A percentile compares a stretch with the other conserved stretches of the same genome.
These are phyloP conservation scores for Ogataea hybrid DNA, from an alignment of 1,139 yeast genomes.

Conservation along the genomic window DNA sequence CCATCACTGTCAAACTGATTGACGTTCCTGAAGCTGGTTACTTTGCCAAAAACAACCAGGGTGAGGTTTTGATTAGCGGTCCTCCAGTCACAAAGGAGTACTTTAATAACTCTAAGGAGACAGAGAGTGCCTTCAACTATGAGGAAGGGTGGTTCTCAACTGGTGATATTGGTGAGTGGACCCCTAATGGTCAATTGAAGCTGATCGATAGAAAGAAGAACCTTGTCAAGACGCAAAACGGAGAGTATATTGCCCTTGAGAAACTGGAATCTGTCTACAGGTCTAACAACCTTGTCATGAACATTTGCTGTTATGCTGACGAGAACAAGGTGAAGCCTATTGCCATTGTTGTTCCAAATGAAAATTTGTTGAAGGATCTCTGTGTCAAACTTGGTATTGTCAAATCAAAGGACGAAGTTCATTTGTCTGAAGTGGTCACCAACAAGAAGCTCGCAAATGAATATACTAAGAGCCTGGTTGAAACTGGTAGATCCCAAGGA, in stretches of 20 bases:
- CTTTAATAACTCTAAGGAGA: slow-evolving; percentile 81
- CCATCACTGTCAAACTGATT: slow-evolving; percentile 83
- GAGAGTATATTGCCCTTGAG: slow-evolving; percentile 97
- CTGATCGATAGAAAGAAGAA: slow-evolving; percentile 96
- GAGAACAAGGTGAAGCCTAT: slow-evolving; percentile 82
- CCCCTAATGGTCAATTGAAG: slow-evolving; percentile 70
- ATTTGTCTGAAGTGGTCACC: slow-evolving; percentile 48
- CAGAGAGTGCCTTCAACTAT: slow-evolving; percentile 67
- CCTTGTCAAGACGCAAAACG: slow-evolving; percentile 91
- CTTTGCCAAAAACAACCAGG: slow-evolving; percentile 86
- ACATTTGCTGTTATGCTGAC: slow-evolving; percentile 94
- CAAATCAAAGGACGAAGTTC: slow-evolving; percentile 44
- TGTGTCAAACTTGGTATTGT: slow-evolving; percentile 53
- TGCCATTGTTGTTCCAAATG: slow-evolving; percentile 86
- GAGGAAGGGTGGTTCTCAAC: slow-evolving; percentile 94
- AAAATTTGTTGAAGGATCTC: slow-evolving; percentile 58
- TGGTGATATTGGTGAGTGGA: slow-evolving; percentile 98
- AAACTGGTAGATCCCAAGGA: slow-evolving; percentile 80
- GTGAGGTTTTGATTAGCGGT: slow-evolving; percentile 86
- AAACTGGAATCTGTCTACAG: slow-evolving; percentile 86
- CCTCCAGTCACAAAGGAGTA: slow-evolving; percentile 71
- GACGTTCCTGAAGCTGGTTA: slow-evolving; percentile 94
- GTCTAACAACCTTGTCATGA: slow-evolving; percentile 71
- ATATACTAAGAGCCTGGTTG: slow-evolving; percentile 57
- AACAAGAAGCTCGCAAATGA: slow-evolving; percentile 57